Base-by-base conservation (phyloP, 768 basidiomycete genomes). In the Botryobasidium botryosum region DNA sequence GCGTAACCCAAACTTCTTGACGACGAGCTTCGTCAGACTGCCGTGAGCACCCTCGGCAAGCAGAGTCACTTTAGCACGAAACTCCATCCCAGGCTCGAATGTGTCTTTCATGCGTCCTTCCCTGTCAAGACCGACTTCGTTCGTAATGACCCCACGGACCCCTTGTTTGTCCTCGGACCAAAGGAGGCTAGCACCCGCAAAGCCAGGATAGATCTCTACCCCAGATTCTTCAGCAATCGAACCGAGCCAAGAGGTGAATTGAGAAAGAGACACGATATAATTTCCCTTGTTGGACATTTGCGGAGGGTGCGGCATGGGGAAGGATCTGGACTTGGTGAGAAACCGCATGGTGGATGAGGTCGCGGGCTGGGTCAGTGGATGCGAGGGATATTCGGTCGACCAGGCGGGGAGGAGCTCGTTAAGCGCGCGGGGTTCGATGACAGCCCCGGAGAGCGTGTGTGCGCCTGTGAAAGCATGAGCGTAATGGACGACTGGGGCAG, bases 11-110 rank as follows among this genome's bases (percentile, higher is more conserved):
- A 90, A 92, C 53, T 74, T 70, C 18, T 68, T 66, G 46, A 85
- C 74, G 3, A 77, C 73, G 43, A 77, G 68, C 60, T 97, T 92
- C 3, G 81, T 75, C 10, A 97, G 68, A 5, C 79, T 83, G 0
- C 94, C 94, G 50, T 96, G 92, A 2, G 90, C 87, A 31, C 92
- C 94, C 60, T 97, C 92, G 0, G 85, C 91, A 37, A 99, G 71
- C 4, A 99, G 68, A 0, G 88, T 92, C 35, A 90, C 79, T 54
- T 83, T 87, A 26, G 92, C 77, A 29, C 77, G 75, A 66, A 99
- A 97, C 44, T 82, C 78, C 87, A 97, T 91, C 1, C 94, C 92
- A 2, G 91, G 86, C 59, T 96, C 90, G 57, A 90, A 99, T 3
- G 75, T 70, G 20, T 86, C 75, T 61, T 94, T 97, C 59, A 77